A percentile compares a stretch with the other conserved stretches of the same genome.
phyloP scores from a whole-genome alignment of 352 stramenopile genomes.

The Pythium rhizo-oryzae region DNA sequence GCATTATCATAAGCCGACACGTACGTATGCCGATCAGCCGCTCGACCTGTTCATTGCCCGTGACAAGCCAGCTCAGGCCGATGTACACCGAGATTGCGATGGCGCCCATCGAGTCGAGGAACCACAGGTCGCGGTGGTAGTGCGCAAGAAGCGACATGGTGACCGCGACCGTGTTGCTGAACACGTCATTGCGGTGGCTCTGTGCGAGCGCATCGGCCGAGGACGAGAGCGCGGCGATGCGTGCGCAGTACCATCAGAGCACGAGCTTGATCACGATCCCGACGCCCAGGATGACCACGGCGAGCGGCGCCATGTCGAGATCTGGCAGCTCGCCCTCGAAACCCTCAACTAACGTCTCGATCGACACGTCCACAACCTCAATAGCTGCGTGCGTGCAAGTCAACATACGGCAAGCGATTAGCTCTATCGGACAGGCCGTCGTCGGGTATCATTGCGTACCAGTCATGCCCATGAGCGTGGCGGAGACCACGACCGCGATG shows the following conservation, averaged over 20 bases:
- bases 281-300: slow-evolving; percentile 64
- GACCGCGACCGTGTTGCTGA: slow-evolving; percentile 93
- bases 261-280: slow-evolving; percentile 86
- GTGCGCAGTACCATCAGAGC: slow-evolving; percentile 79
- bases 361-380: slow-evolving; percentile 94
- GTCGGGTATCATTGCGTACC: too few relatives aligned
- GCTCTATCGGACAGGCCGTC: too few relatives aligned
- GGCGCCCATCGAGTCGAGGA: slow-evolving; percentile 92
- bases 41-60: slow-evolving; percentile 95
- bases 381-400: slow-evolving; percentile 52
- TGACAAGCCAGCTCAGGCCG: slow-evolving; percentile 94
- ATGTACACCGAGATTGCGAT: slow-evolving; percentile 98
- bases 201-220: slow-evolving; percentile 83
- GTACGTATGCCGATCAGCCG: slow-evolving; percentile 84
- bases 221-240: slow-evolving; percentile 63
- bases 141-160: slow-evolving; percentile 74
- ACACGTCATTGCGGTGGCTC: slow-evolving; percentile 97
- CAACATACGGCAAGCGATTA: too few relatives aligned
- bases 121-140: slow-evolving; percentile 85
- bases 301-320: slow-evolving; percentile 70
- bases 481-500: slow-evolving; percentile 95
- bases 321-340: slow-evolving; percentile 62
- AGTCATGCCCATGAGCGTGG: slow-evolving; percentile 96
- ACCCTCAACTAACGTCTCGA: slow-evolving; percentile 80
- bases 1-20: slow-evolving; percentile 26